Conservation (phyloP, 2,329 filamentous ascomycete genomes). For the Fusarium sp. region DNA sequence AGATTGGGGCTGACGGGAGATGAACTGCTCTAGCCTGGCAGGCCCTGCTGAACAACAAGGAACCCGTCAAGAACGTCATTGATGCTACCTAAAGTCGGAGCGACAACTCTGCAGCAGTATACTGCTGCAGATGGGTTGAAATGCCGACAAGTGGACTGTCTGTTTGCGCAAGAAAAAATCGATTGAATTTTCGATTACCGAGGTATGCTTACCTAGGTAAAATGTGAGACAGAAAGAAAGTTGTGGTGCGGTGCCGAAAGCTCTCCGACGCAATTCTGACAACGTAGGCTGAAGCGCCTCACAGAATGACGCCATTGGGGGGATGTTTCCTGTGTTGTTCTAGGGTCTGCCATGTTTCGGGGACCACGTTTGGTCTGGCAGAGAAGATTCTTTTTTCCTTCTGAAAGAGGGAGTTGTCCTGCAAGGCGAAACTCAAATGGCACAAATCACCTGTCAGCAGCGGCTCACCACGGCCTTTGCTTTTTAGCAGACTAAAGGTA, state of each 20-base stretch:
- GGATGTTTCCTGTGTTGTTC: slow-evolving; percentile 1
- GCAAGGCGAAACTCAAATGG: slow-evolving; percentile 30
- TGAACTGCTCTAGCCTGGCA: slow-evolving; percentile 16
- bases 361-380: slow-evolving; percentile 13
- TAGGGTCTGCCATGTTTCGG: slow-evolving; percentile 4
- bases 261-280: not conserved
- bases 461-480: slow-evolving; percentile 12
- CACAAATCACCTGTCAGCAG: slow-evolving; percentile 24
- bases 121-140: slow-evolving; percentile 4
- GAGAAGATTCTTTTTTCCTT: slow-evolving; percentile 36
- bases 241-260: not conserved
- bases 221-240: not conserved
- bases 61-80: slow-evolving; percentile 19
- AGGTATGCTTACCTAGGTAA: not conserved
- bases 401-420: slow-evolving; percentile 29
- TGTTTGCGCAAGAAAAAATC: not conserved
- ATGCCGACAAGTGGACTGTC: slow-evolving; percentile 5
- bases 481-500: slow-evolving; percentile 7
- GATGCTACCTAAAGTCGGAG: slow-evolving; percentile 17
- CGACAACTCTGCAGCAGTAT: not conserved
- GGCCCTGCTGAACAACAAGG: slow-evolving; percentile 20
- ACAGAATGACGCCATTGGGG: slow-evolving; percentile 26
- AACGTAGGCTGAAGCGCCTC: slow-evolving; percentile 6
- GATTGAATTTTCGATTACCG: slow-evolving; percentile 15
- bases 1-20: slow-evolving; percentile 17